These are phyloP conservation scores for Beta lomatogona DNA, from an alignment of 179 eudicot species.

Conservation along the genomic window DNA sequence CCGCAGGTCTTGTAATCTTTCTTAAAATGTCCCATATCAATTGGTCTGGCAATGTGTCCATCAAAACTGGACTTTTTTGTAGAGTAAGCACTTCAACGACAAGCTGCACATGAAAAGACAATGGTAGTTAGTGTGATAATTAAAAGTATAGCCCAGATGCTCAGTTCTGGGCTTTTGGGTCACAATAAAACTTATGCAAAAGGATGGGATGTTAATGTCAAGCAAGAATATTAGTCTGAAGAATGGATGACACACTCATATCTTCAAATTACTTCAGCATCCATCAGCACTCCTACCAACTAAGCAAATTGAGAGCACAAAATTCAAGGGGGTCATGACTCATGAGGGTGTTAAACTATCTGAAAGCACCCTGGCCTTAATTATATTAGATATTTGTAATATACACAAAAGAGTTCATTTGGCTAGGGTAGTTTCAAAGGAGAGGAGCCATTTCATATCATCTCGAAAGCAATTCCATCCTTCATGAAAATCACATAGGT, in stretches of 20 bases:
- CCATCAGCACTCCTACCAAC: background rate
- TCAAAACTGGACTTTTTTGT: constrained; percentile 14
- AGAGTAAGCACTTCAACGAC: background rate
- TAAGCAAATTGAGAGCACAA: background rate
- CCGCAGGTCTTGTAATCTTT: constrained; percentile 48
- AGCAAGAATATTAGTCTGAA: background rate
- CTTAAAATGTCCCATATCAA: constrained; percentile 62
- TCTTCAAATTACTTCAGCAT: background rate
- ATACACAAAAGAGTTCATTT: background rate
- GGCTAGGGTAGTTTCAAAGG: background rate
- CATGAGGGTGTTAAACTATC: background rate
- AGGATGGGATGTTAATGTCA: background rate
- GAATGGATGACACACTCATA: background rate
- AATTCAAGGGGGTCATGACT: background rate
- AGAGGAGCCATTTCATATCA: background rate
- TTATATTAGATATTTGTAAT: background rate
- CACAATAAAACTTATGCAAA: background rate
- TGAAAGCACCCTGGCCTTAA: too few species aligned
- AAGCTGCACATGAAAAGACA: constrained; percentile 23
- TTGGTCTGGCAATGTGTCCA: constrained; percentile 76
- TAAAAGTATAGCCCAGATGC: background rate
- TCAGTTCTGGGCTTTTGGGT: background rate
- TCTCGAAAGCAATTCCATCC: background rate
- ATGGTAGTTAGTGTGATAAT: constrained; percentile 1
- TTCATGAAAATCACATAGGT: background rate